Base-by-base conservation (phyloP, 2,329 filamentous ascomycete species). In the Alternaria brassicicola region DNA sequence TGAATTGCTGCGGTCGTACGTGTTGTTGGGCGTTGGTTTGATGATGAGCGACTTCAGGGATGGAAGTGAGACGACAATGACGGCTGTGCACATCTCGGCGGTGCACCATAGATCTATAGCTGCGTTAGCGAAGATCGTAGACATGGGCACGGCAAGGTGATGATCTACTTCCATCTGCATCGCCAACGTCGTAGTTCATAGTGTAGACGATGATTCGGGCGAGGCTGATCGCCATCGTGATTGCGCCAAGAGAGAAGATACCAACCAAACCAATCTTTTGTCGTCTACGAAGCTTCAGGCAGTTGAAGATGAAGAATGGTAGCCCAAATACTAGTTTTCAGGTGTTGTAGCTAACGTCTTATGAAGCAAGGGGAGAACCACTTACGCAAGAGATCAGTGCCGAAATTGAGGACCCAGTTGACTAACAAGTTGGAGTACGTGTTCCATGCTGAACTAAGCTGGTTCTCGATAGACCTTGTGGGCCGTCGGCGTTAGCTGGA, bases 241-340 rank as follows among this genome's bases (percentile, higher is more conserved):
- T 65, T 3, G 61, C 15, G 4, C 66, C 65, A 0, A 69, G 55
- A 21, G 63, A 66, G 36, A 71, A 71, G 4, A 71, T 58, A 5
- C 64, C 68, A 10, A 63, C 57, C 2, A 71, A 58, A 6, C 64
- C 68, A 36, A 69, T 59, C 46, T 67, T 69, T 47, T 69, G 67
- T 7, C 64, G 62, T 49, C 26, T 64, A 23, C 56, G 65, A n/a
- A 71, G 56, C 35, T 69, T 71, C 3, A 71, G 42, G 42, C 63
- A 61, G n/a, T 50, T 59, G 21, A 69, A 46, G 12, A 71, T 60
- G 55, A 68, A 68, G 52, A 71, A 69, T 0, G 68, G 67, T 1
- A 69, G 49, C 5, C 47, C 46, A n/a, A 71, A 68, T 3, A 71
- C 66, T 65, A 52, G 7, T 39, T 39, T 17, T 39, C 19, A 3